phyloP scores from a whole-genome alignment of 768 basidiomycete genomes.

The Lactarius vividus region DNA sequence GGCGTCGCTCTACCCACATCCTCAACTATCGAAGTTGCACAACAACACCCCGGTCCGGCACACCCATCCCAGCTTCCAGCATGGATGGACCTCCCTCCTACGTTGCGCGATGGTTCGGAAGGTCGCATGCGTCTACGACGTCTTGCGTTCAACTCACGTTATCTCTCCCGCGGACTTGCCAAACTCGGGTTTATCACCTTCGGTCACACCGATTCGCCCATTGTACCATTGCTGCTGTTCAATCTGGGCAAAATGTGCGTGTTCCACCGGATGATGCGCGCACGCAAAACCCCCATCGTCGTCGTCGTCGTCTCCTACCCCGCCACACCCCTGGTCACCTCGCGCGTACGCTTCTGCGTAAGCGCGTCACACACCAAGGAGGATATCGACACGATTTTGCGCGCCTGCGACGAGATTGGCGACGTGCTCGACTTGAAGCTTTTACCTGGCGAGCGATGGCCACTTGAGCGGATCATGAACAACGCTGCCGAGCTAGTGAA shows the following conservation, averaged over 20 bases:
- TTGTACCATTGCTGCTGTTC: conserved; percentile 90
- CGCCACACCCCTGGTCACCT: conserved; percentile 85
- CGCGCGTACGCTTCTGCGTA: conserved; percentile 90
- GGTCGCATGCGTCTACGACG: conserved; percentile 79
- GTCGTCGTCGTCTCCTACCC: conserved; percentile 90
- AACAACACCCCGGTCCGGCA: conserved; percentile 68
- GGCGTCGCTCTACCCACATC: conserved; percentile 52
- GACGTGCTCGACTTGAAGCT: conserved; percentile 89
- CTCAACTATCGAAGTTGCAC: conserved; percentile 31
- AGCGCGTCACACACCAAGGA: conserved; percentile 96
- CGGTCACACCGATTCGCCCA: conserved; percentile 86
- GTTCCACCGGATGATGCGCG: conserved; percentile 86
- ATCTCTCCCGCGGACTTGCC: conserved; percentile 79
- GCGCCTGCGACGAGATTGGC: conserved; percentile 91
- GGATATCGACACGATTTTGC: conserved; percentile 83
- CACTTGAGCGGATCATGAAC: conserved; percentile 66
- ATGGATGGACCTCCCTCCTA: conserved; percentile 75
- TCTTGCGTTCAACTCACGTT: conserved; percentile 93
- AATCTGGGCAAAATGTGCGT: conserved; percentile 91
- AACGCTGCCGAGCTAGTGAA: conserved; percentile 75
- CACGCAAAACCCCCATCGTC: conserved; percentile 72
- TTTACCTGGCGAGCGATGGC: conserved; percentile 68
- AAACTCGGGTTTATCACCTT: conserved; percentile 98
- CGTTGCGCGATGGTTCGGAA: conserved; percentile 78
- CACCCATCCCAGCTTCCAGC: conserved; percentile 60